Conservation (phyloP, 176 grass and related monocot genomes). For the barley (Hordeum vulgare) region MorexV3_pseudomolecules_assembly NC_058518.1:175278945-175279444, state of each 20-base stretch:
- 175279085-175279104: not conserved
- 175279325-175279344: not conserved
- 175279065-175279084: slow-evolving; percentile 1
- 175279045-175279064: not conserved
- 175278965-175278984: not conserved
- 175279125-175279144: not conserved
- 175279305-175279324: not conserved
- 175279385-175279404: not conserved
- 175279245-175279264: too few relatives aligned
- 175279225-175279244: not conserved
- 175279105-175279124: not conserved
- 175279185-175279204: not conserved
- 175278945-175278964: slow-evolving; percentile 10
- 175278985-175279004: not conserved
- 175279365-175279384: not conserved
- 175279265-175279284: too few relatives aligned
- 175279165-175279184: not conserved
- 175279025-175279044: not conserved
- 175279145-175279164: not conserved
- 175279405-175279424: not conserved
- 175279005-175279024: slow-evolving; percentile 12
- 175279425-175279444: not conserved
- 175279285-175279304: too few relatives aligned
- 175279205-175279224: not conserved
- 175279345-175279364: not conserved